phyloP scores from a whole-genome alignment of 257 asterid species.

The Solanum ossicruentum region DNA sequence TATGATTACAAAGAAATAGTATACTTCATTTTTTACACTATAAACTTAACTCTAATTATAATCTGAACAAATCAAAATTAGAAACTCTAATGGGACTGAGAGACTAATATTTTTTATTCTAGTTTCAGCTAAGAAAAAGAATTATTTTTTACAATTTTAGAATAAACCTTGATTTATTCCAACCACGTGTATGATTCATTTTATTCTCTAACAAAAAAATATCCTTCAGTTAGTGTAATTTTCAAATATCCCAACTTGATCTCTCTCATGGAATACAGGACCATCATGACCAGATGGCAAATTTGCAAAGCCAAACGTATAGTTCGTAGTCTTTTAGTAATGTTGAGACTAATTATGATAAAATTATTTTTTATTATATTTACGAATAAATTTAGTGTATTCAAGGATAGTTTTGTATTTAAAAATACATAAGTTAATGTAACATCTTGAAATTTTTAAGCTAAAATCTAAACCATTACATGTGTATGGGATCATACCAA shows the following conservation, averaged over 20 bases:
- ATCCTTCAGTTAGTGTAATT: not conserved
- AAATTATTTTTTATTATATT: too few species aligned
- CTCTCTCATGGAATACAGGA: not conserved
- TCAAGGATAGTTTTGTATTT: too few species aligned
- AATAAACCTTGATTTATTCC: not conserved
- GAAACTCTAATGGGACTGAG: not conserved
- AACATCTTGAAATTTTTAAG: too few species aligned
- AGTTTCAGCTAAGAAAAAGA: not conserved
- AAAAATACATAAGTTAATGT: too few species aligned
- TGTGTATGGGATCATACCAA: too few species aligned
- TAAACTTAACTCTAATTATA: not conserved
- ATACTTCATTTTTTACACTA: too few species aligned
- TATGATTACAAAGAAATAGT: too few species aligned
- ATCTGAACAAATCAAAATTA: not conserved
- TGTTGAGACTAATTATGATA: too few species aligned
- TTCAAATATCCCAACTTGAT: not conserved
- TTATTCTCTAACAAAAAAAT: too few species aligned
- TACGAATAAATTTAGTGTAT: not conserved
- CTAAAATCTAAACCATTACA: too few species aligned
- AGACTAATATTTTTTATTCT: not conserved
- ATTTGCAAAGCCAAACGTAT: not conserved
- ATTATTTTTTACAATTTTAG: not conserved
- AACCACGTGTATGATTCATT: too few species aligned
- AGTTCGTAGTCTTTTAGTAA: too few species aligned
- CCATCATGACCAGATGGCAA: not conserved